A percentile compares a stretch with the other conserved stretches of the same genome.
Evolutionary conservation across 1,284 basidiomycete species (phyloP).

Genomic region (Apiotrichum sp.): DNA sequence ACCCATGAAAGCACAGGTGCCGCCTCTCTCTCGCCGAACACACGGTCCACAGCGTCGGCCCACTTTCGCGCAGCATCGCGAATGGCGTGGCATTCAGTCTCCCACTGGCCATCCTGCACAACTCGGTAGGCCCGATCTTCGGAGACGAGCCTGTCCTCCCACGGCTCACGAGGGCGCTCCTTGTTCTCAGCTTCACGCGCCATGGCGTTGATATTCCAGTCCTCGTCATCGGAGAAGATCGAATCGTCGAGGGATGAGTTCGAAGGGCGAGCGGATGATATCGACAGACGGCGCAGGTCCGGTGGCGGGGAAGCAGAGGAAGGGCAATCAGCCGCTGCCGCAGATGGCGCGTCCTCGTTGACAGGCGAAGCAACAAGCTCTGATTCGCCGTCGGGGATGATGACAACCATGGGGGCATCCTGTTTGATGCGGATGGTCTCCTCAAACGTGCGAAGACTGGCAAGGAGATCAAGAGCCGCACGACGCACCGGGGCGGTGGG

Average conservation of each 20-base stretch:
- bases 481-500: constrained; percentile 14
- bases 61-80: constrained; percentile 29
- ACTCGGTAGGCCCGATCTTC: constrained; percentile 30
- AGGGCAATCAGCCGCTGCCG: background rate
- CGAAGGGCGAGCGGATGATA: background rate
- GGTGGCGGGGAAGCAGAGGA: background rate
- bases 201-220: constrained; percentile 38
- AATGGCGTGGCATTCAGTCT: constrained; percentile 14
- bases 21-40: constrained; percentile 21
- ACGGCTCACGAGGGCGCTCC: constrained; percentile 23
- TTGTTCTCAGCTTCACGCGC: constrained; percentile 20
- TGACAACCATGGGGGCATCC: constrained; percentile 9
- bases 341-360: background rate
- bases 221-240: constrained; percentile 33
- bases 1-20: constrained; percentile 21
- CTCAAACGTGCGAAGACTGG: constrained; percentile 34
- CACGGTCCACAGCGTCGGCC: constrained; percentile 32
- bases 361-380: constrained; percentile 1
- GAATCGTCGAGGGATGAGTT: constrained; percentile 6
- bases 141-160: constrained; percentile 41
- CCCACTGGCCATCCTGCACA: constrained; percentile 17
- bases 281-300: constrained; percentile 1
- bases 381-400: constrained; percentile 5
- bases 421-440: constrained; percentile 27
- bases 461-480: constrained; percentile 41